A percentile compares a stretch with the other conserved stretches of the same genome.
Conservation (phyloP, 371 early-diverging fungal species). For the Phascolomyces articulosus region DNA sequence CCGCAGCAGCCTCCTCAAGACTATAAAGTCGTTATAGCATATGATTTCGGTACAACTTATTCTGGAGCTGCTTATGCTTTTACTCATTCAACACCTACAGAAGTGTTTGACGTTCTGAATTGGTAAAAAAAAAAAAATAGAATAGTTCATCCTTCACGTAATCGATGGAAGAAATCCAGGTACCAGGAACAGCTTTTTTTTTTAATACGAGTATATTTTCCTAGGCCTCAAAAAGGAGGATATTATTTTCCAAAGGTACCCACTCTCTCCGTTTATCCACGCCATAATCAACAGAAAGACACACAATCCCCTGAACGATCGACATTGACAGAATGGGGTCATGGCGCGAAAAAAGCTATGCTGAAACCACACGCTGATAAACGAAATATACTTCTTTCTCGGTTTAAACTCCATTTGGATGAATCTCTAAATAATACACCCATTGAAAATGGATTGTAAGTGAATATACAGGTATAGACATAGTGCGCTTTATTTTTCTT, state of each 20-base stretch:
- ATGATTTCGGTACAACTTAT: no score
- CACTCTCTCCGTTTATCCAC: slow-evolving; percentile 42
- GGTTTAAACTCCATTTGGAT: slow-evolving; percentile 57
- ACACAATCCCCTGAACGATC: slow-evolving; percentile 10
- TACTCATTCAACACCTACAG: no score
- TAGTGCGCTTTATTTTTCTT: no score
- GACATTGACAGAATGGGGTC: slow-evolving; percentile 54
- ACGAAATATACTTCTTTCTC: slow-evolving; percentile 49
- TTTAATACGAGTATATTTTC: background rate
- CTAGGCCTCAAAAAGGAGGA: slow-evolving; percentile 56
- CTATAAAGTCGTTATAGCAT: slow-evolving; percentile 50
- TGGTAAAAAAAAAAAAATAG: slow-evolving; percentile 34
- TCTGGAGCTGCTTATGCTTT: no score
- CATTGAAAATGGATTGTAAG: slow-evolving; percentile 37
- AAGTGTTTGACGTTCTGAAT: slow-evolving; percentile 58
- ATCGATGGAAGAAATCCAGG: no score
- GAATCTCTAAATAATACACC: no score
- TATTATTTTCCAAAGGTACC: slow-evolving; percentile 59
- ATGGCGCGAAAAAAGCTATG: slow-evolving; percentile 53
- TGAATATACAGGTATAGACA: no score
- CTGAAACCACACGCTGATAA: slow-evolving; percentile 52
- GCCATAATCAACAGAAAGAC: slow-evolving; percentile 1
- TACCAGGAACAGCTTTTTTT: background rate
- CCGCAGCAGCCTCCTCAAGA: slow-evolving; percentile 3
- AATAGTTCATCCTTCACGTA: no score